Conservation (phyloP, 768 basidiomycete genomes). For the Russula emetica region DNA sequence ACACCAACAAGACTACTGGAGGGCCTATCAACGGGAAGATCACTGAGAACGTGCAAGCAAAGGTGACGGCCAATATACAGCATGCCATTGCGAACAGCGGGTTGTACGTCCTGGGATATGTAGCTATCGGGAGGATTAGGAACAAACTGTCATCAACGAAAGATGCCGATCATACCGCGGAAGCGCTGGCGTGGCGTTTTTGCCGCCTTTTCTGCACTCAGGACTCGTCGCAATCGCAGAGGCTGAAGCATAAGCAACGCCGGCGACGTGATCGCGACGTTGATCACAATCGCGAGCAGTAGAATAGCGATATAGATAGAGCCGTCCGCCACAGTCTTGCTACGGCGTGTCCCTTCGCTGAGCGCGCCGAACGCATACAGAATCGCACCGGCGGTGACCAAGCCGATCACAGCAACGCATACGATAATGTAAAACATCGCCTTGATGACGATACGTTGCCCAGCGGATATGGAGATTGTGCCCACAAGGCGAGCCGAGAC, state of each 20-base stretch:
- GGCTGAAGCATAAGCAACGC: slow-evolving; percentile 73
- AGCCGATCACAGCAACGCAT: slow-evolving; percentile 53
- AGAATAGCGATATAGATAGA: slow-evolving; percentile 66
- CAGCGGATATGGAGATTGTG: slow-evolving; percentile 58
- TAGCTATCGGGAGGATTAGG: slow-evolving; percentile 40
- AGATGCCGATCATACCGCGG: slow-evolving; percentile 48
- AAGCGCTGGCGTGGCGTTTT: slow-evolving; percentile 76
- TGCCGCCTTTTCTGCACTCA: slow-evolving; percentile 52
- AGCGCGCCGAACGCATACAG: slow-evolving; percentile 64
- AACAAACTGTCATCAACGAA: background rate
- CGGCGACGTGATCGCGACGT: slow-evolving; percentile 64
- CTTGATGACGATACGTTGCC: slow-evolving; percentile 58
- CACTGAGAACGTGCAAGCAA: slow-evolving; percentile 67
- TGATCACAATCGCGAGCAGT: slow-evolving; percentile 54
- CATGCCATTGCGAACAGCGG: slow-evolving; percentile 63
- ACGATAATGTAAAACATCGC: slow-evolving; percentile 58
- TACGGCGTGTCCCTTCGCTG: slow-evolving; percentile 35
- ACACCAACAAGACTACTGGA: slow-evolving; percentile 59
- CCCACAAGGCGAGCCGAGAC: slow-evolving; percentile 37
- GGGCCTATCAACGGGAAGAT: slow-evolving; percentile 76
- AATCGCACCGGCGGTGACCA: slow-evolving; percentile 63
- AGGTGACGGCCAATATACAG: slow-evolving; percentile 62
- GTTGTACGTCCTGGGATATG: slow-evolving; percentile 68
- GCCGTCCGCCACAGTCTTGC: slow-evolving; percentile 57
- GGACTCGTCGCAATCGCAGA: slow-evolving; percentile 52